These are phyloP conservation scores for Cenchrus fungigraminus DNA, from an alignment of 176 grass and related monocot species.

Conservation along the genomic window DNA sequence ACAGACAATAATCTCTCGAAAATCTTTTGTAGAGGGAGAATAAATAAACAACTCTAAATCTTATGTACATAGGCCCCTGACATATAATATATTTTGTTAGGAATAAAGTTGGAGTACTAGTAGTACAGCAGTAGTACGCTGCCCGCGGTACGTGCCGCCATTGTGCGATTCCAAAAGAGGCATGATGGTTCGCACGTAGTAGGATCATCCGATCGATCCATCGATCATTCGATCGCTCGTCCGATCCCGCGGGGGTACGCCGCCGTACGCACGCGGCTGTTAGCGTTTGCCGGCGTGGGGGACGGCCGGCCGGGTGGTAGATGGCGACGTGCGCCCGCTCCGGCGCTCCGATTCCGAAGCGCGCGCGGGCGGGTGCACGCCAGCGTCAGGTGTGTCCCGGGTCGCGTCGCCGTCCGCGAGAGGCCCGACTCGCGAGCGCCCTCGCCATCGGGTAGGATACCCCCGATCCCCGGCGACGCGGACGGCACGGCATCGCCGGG, in stretches of 20 bases:
- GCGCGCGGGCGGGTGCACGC: constrained; percentile 27
- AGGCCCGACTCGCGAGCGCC: constrained; percentile 9
- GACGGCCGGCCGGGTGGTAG: not conserved
- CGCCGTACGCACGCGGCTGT: too few relatives aligned
- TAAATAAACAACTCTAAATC: not conserved
- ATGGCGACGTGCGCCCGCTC: constrained; percentile 30
- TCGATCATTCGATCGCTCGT: not conserved
- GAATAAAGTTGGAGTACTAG: not conserved
- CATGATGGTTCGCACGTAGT: constrained; percentile 38
- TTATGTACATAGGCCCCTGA: not conserved
- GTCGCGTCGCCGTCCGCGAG: constrained; percentile 40
- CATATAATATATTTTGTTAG: too few relatives aligned
- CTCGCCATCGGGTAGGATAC: constrained; percentile 50
- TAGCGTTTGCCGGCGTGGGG: not conserved
- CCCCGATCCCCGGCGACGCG: constrained; percentile 29
- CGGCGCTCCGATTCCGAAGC: not conserved
- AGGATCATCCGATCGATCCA: not conserved
- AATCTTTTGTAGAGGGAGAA: not conserved
- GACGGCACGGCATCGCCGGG: constrained; percentile 37
- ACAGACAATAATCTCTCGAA: not conserved
- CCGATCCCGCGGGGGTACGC: not conserved
- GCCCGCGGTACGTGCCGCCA: too few relatives aligned
- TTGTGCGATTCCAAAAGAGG: constrained; percentile 37
- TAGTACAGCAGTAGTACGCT: not conserved
- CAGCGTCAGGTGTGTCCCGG: constrained; percentile 33